Conservation (phyloP, 2,329 filamentous ascomycete species). For the Alternaria panax region DNA sequence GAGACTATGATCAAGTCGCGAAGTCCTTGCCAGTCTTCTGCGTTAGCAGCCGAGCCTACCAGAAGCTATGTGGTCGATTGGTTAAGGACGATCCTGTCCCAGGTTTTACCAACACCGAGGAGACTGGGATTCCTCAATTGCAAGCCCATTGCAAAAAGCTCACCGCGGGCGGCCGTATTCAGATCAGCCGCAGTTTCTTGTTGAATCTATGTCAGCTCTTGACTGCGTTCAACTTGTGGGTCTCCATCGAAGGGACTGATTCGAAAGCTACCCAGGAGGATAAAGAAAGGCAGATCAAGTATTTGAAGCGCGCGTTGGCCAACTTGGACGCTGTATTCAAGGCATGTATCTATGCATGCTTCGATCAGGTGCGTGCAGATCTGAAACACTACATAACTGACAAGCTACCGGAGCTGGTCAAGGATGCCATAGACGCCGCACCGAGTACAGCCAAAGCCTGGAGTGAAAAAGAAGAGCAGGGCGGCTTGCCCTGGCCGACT, state of each 20-base stretch:
- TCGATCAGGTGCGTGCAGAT: conserved; percentile 51
- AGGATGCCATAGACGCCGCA: conserved; percentile 51
- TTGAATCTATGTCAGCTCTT: conserved; percentile 60
- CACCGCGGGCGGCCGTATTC: conserved; percentile 59
- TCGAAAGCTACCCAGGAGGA: conserved; percentile 52
- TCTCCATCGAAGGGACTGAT: conserved; percentile 53
- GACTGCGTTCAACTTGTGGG: conserved; percentile 62
- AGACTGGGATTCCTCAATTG: conserved; percentile 65
- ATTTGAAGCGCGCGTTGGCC: conserved; percentile 50
- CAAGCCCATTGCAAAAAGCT: conserved; percentile 66
- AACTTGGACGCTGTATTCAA: conserved; percentile 54
- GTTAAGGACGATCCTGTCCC: conserved; percentile 60
- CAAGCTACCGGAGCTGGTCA: conserved; percentile 51
- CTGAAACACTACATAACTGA: conserved; percentile 58
- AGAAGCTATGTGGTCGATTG: conserved; percentile 65
- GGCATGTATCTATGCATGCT: conserved; percentile 48
- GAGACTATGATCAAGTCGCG: conserved; percentile 67
- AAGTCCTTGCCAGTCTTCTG: conserved; percentile 68
- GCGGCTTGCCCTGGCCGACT: conserved; percentile 60
- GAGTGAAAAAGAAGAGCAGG: conserved; percentile 51
- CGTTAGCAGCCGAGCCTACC: conserved; percentile 68
- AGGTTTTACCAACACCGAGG: conserved; percentile 61
- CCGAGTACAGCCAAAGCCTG: conserved; percentile 43
- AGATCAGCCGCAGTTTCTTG: conserved; percentile 59
- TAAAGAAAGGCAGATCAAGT: conserved; percentile 50